A percentile compares a stretch with the other conserved stretches of the same genome.
These are phyloP conservation scores for Acer campestre DNA, from an alignment of 345 rosid species.

Conservation along the genomic window DNA sequence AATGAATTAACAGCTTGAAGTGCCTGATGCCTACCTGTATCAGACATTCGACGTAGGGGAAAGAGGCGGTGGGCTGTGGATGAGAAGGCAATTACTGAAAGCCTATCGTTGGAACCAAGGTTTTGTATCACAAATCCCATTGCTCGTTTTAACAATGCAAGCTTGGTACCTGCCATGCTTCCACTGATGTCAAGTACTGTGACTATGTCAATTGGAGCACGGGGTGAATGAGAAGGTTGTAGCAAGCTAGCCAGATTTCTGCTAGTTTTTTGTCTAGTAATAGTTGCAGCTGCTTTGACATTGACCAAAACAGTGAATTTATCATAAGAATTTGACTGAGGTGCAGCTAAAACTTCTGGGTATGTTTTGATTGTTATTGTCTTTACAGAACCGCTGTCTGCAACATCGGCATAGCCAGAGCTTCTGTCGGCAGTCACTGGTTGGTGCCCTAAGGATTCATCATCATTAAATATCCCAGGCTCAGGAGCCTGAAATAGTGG, in stretches of 20 bases:
- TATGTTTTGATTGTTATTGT: conserved; percentile 59
- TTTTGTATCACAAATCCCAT: conserved; percentile 99
- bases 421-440: conserved; percentile 40
- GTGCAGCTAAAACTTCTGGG: conserved; percentile 76
- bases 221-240: conserved; percentile 50
- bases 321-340: conserved; percentile 50
- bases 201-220: conserved; percentile 86
- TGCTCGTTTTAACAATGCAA: conserved; percentile 92
- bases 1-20: conserved; percentile 90
- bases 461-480: conserved; percentile 72
- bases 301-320: conserved; percentile 75
- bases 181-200: conserved; percentile 96
- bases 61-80: conserved; percentile 91
- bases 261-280: conserved; percentile 32
- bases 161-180: conserved; percentile 98
- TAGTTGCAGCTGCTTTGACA: conserved; percentile 68
- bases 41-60: conserved; percentile 79
- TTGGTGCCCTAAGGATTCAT: conserved; percentile 66
- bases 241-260: conserved; percentile 37
- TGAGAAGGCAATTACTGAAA: conserved; percentile 96
- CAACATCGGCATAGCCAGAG: conserved; percentile 24
- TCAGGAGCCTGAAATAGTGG: conserved; percentile 66
- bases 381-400: conserved; percentile 34
- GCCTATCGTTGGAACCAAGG: conserved; percentile 86
- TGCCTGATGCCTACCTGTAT: conserved; percentile 71